phyloP scores from a whole-genome alignment of 768 basidiomycete genomes.

The Naganishia vaughanmartiniae region DNA sequence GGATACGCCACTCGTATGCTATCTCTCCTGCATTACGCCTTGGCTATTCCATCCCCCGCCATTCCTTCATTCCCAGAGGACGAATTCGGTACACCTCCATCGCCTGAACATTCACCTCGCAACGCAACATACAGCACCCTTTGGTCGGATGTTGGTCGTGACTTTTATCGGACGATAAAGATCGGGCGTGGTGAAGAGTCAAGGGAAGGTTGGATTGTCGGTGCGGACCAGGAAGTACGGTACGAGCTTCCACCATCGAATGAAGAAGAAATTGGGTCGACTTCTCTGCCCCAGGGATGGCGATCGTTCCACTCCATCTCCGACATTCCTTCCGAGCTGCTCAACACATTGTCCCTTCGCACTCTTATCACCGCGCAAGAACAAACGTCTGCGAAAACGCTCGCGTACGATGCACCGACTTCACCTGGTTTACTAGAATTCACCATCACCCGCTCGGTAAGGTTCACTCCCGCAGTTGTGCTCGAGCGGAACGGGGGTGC shows the following conservation, averaged over 20 bases:
- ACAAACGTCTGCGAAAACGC: not conserved
- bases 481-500: not conserved
- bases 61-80: slow-evolving; percentile 21
- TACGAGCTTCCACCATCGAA: not conserved
- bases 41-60: not conserved
- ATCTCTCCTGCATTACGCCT: slow-evolving; percentile 20
- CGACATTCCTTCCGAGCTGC: slow-evolving; percentile 2
- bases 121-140: slow-evolving; percentile 15
- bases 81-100: not conserved
- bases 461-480: not conserved
- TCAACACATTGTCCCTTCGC: not conserved
- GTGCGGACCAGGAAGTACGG: slow-evolving; percentile 12
- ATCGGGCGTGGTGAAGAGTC: slow-evolving; percentile 9
- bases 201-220: slow-evolving; percentile 21
- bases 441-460: not conserved
- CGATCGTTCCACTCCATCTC: not conserved
- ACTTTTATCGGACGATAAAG: slow-evolving; percentile 11
- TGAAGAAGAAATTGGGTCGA: too few relatives aligned
- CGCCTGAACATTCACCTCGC: not conserved
- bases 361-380: not conserved
- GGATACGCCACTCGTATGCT: slow-evolving; percentile 25
- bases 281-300: slow-evolving; percentile 3
- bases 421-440: slow-evolving; percentile 17
- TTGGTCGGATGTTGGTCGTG: slow-evolving; percentile 24
- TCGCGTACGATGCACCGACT: slow-evolving; percentile 16